phyloP scores from a whole-genome alignment of 2,329 filamentous ascomycete genomes.

The Trichophyton rubrum region DNA sequence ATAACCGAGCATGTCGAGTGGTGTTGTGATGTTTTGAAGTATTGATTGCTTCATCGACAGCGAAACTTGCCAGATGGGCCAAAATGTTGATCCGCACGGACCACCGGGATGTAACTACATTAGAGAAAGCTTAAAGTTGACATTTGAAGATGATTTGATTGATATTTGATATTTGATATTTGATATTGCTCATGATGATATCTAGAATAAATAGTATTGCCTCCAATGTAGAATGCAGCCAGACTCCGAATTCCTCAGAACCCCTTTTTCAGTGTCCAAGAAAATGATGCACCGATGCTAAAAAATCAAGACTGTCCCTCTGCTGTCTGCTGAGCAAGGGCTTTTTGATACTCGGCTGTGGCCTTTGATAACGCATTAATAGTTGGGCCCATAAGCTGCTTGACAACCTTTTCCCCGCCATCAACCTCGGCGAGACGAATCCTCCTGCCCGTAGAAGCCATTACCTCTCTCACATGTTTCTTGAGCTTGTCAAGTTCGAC shows the following conservation, averaged over 20 bases:
- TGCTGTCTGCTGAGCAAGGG: constrained; percentile 48
- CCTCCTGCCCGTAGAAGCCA: constrained; percentile 61
- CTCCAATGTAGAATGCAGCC: background rate
- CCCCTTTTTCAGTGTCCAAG: background rate
- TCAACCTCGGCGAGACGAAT: constrained; percentile 52
- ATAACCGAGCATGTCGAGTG: background rate
- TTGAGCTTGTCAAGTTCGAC: constrained; percentile 55
- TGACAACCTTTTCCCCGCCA: constrained; percentile 65
- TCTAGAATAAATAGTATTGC: background rate
- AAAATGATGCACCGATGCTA: background rate
- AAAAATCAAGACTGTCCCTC: constrained; percentile 1
- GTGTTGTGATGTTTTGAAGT: background rate
- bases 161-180: too few species aligned
- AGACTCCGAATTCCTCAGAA: background rate
- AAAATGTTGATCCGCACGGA: constrained; percentile 1
- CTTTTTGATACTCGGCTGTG: constrained; percentile 56
- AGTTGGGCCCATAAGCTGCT: constrained; percentile 63
- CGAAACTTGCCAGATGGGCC: background rate
- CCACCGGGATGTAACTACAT: background rate
- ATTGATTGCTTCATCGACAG: background rate
- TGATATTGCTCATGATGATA: background rate
- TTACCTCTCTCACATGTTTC: constrained; percentile 57
- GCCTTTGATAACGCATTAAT: constrained; percentile 59
- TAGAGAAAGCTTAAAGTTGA: background rate
- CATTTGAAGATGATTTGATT: too few species aligned